These are phyloP conservation scores for Exophiala sp. DNA, from an alignment of 2,329 filamentous ascomycete genomes.

Conservation along the genomic window DNA sequence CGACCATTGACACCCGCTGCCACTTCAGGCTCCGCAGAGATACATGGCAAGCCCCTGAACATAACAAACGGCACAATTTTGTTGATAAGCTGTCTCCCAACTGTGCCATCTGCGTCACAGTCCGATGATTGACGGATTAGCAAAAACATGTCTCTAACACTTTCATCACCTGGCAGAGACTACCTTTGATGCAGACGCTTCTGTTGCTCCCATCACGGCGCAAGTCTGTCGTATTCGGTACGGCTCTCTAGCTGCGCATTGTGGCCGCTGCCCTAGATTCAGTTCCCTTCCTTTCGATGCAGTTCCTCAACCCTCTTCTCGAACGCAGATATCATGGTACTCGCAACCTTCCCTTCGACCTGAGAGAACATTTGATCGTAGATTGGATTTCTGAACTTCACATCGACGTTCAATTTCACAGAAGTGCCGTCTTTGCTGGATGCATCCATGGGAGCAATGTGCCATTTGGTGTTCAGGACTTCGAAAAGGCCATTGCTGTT, in stretches of 20 bases:
- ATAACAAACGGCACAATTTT: too few species aligned
- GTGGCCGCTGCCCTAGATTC: not conserved
- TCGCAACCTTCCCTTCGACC: conserved; percentile 76
- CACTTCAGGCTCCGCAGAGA: too few species aligned
- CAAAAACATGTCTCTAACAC: too few species aligned
- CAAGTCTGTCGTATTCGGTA: too few species aligned
- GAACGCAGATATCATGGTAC: conserved; percentile 88
- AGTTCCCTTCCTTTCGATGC: conserved; percentile 5
- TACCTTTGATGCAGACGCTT: too few species aligned
- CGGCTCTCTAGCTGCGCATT: not conserved
- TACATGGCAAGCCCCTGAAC: too few species aligned
- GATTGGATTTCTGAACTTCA: conserved; percentile 81
- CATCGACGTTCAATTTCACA: conserved; percentile 70
- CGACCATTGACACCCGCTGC: too few species aligned
- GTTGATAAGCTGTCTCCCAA: too few species aligned
- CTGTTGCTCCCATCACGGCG: too few species aligned
- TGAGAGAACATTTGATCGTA: conserved; percentile 76
- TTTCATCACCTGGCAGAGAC: too few species aligned
- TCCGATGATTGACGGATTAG: too few species aligned
- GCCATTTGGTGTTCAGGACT: conserved; percentile 42
- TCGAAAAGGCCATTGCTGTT: conserved; percentile 46
- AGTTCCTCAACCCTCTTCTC: conserved; percentile 67
- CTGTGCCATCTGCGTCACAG: too few species aligned
- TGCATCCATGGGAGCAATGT: conserved; percentile 35
- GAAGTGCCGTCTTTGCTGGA: conserved; percentile 53